Percentiles rank a stretch among this genome's conserved stretches.
These are phyloP conservation scores for Tubosaeta brunneosetosa DNA, from an alignment of 768 basidiomycete genomes.

Conservation along the genomic window DNA sequence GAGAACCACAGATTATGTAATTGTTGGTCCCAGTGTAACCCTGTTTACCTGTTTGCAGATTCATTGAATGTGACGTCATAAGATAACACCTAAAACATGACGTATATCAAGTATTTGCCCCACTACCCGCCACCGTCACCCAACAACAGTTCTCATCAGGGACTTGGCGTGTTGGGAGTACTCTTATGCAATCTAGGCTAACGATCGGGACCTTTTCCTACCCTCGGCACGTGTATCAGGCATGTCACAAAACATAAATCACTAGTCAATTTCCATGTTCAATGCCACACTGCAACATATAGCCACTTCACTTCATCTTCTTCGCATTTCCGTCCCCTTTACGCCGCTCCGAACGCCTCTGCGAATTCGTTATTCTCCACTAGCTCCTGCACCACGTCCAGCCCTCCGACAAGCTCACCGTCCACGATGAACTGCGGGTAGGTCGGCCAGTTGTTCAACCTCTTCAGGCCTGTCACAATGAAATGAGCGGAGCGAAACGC, in stretches of 20 bases:
- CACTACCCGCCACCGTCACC: neutral
- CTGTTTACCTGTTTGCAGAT: slow-evolving; percentile 10
- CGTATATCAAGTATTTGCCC: neutral
- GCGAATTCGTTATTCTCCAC: slow-evolving; percentile 71
- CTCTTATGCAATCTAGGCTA: too few species aligned
- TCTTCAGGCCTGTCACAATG: slow-evolving; percentile 53
- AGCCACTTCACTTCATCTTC: neutral
- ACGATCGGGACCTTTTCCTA: neutral
- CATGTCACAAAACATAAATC: slow-evolving; percentile 4
- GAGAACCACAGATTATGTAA: neutral
- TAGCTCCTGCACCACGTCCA: slow-evolving; percentile 92
- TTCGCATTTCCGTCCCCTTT: neutral
- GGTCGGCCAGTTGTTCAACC: slow-evolving; percentile 86
- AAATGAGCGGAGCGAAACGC: slow-evolving; percentile 2
- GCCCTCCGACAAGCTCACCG: slow-evolving; percentile 91
- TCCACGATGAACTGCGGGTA: slow-evolving; percentile 83
- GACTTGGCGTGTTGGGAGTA: neutral
- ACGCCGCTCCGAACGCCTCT: slow-evolving; percentile 33
- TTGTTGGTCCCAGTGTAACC: slow-evolving; percentile 1
- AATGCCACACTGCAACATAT: slow-evolving; percentile 3
- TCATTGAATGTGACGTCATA: slow-evolving; percentile 25
- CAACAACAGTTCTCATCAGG: neutral
- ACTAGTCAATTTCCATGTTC: neutral
- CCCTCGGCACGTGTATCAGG: slow-evolving; percentile 6
- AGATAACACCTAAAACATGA: neutral